phyloP scores from a whole-genome alignment of 2,329 filamentous ascomycete genomes.

The Fusarium robinianum region DNA sequence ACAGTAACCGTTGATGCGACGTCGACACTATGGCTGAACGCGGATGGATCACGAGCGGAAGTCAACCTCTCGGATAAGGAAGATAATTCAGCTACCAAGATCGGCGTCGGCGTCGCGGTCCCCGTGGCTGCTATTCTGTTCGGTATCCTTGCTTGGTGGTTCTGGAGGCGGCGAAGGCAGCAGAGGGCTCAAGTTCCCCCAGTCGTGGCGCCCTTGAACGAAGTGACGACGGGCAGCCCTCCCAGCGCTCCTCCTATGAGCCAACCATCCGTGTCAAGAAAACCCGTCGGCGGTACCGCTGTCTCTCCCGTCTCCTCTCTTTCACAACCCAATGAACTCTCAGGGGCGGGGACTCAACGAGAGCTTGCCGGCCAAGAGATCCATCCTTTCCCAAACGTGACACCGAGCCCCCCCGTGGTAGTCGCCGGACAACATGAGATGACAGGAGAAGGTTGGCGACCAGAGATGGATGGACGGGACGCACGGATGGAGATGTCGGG shows the following conservation, averaged over 20 bases:
- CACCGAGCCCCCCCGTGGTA: conserved; percentile 22
- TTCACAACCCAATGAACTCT: conserved; percentile 29
- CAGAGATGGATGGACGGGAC: conserved; percentile 30
- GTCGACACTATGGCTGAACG: conserved; percentile 29
- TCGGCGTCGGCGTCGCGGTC: conserved; percentile 28
- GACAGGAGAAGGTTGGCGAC: conserved; percentile 23
- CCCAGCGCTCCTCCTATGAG: conserved; percentile 12
- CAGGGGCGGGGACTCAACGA: conserved; percentile 16
- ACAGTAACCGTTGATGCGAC: conserved; percentile 34
- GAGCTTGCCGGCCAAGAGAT: conserved; percentile 24
- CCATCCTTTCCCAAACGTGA: conserved; percentile 17
- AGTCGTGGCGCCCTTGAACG: conserved; percentile 13
- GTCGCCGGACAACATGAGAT: conserved; percentile 32
- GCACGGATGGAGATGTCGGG: conserved; percentile 25
- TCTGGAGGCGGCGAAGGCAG: conserved; percentile 20
- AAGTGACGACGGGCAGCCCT: conserved; percentile 9
- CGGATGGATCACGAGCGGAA: conserved; percentile 25
- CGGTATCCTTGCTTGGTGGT: conserved; percentile 21
- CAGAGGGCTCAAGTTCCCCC: not conserved
- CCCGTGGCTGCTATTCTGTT: conserved; percentile 17
- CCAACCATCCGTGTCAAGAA: conserved; percentile 17
- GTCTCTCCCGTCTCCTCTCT: conserved; percentile 29
- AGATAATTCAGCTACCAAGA: conserved; percentile 24
- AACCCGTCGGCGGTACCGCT: conserved; percentile 21
- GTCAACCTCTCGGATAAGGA: conserved; percentile 11